A percentile compares a stretch with the other conserved stretches of the same genome.
Conservation (phyloP, 768 basidiomycete genomes). For the Sarcomyxa edulis region DNA sequence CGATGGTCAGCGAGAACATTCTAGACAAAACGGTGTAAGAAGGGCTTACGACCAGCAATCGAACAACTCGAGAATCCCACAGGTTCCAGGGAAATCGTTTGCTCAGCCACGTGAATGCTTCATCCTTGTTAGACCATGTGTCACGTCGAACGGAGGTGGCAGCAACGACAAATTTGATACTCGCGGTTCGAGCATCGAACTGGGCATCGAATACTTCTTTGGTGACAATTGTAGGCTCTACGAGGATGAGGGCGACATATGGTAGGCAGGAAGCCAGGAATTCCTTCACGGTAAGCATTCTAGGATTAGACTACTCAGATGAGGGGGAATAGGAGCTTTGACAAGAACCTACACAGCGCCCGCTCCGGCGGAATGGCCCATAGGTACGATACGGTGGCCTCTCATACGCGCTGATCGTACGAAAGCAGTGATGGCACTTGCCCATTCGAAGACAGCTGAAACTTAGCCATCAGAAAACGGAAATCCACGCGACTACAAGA, state of each 20-base stretch:
- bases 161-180: constrained; percentile 15
- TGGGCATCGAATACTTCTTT: constrained; percentile 2
- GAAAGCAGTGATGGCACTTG: constrained; percentile 39
- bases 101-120: constrained; percentile 35
- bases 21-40: neutral
- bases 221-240: constrained; percentile 39
- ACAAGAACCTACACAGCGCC: constrained; percentile 37
- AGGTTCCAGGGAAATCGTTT: constrained; percentile 32
- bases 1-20: neutral
- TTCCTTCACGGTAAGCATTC: neutral
- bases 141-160: constrained; percentile 38
- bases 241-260: constrained; percentile 38
- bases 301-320: too few species aligned
- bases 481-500: neutral
- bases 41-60: constrained; percentile 32
- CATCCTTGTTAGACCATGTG: constrained; percentile 46
- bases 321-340: neutral
- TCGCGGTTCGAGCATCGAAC: too few species aligned
- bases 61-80: constrained; percentile 47
- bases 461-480: neutral
- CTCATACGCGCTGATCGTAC: constrained; percentile 38
- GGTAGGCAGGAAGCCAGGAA: constrained; percentile 31
- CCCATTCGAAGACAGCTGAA: constrained; percentile 49
- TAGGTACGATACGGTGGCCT: constrained; percentile 43
- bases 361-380: constrained; percentile 56